These are phyloP conservation scores for Saturnispora gosingensis DNA, from an alignment of 805 yeast genomes.

Conservation along the genomic window DNA sequence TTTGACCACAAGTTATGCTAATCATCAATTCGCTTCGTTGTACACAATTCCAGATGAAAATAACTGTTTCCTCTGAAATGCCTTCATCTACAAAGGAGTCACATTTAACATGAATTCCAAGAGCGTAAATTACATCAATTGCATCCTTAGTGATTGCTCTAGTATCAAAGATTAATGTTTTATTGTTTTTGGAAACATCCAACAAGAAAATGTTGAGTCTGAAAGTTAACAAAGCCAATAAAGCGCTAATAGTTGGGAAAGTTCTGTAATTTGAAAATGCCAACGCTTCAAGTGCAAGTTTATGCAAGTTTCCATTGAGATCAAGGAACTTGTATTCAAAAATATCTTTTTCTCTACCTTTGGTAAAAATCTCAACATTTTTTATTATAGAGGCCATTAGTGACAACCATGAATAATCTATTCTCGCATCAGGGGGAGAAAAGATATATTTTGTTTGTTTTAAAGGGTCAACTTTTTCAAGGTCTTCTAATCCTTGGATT, in stretches of 20 bases:
- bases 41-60: slow-evolving; percentile 13
- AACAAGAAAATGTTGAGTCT: not conserved
- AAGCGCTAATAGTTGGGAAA: not conserved
- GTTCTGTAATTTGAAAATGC: not conserved
- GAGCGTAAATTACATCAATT: not conserved
- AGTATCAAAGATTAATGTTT: not conserved
- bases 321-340: slow-evolving; percentile 4
- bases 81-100: slow-evolving; percentile 1
- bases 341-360: not conserved
- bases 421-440: slow-evolving; percentile 10
- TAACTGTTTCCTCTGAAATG: not conserved
- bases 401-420: slow-evolving; percentile 14
- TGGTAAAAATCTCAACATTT: slow-evolving; percentile 9
- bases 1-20: slow-evolving; percentile 14
- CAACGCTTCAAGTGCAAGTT: not conserved
- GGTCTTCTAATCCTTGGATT: not conserved
- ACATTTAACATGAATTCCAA: not conserved
- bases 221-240: slow-evolving; percentile 1
- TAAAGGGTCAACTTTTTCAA: not conserved
- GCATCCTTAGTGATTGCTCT: not conserved
- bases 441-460: slow-evolving; percentile 2
- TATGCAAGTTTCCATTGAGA: not conserved
- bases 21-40: slow-evolving; percentile 14
- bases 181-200: not conserved
- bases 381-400: slow-evolving; percentile 14